Percentiles rank a stretch among this genome's conserved stretches.
phyloP scores from a whole-genome alignment of 768 basidiomycete species.

The Tubosaeta sp. region DNA sequence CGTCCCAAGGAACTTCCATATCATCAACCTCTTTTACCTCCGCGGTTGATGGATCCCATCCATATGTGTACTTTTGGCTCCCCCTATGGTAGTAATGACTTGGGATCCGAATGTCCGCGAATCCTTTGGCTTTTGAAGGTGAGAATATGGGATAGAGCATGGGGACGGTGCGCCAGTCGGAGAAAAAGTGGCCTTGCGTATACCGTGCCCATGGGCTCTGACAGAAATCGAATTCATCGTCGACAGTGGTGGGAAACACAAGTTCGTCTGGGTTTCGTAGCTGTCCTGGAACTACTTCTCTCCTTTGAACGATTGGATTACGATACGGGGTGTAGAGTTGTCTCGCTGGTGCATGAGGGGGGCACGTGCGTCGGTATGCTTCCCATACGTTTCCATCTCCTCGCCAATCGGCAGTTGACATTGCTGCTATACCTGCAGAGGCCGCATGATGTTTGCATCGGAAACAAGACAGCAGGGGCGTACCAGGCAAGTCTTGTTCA shows the following conservation, averaged over 20 bases:
- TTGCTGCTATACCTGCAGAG: conserved; percentile 47
- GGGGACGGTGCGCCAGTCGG: conserved; percentile 91
- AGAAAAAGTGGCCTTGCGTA: conserved; percentile 94
- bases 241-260: conserved; percentile 55
- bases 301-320: conserved; percentile 33
- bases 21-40: conserved; percentile 73
- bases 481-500: conserved; percentile 31
- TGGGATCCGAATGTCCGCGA: conserved; percentile 87
- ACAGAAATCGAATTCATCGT: conserved; percentile 77
- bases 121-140: conserved; percentile 82
- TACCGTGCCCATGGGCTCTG: conserved; percentile 78
- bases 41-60: conserved; percentile 79
- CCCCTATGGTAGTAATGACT: conserved; percentile 94
- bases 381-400: conserved; percentile 89
- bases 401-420: conserved; percentile 73
- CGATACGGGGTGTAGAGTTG: conserved; percentile 79
- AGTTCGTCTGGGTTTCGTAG: conserved; percentile 42
- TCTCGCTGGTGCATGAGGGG: conserved; percentile 72
- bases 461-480: conserved; percentile 1
- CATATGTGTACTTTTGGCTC: conserved; percentile 81
- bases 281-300: conserved; percentile 26
- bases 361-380: conserved; percentile 85
- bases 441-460: background rate
- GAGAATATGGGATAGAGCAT: conserved; percentile 90
- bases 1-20: conserved; percentile 86